Conservation (phyloP, 371 early-diverging fungal species). For the Mucor plumbeus region DNA sequence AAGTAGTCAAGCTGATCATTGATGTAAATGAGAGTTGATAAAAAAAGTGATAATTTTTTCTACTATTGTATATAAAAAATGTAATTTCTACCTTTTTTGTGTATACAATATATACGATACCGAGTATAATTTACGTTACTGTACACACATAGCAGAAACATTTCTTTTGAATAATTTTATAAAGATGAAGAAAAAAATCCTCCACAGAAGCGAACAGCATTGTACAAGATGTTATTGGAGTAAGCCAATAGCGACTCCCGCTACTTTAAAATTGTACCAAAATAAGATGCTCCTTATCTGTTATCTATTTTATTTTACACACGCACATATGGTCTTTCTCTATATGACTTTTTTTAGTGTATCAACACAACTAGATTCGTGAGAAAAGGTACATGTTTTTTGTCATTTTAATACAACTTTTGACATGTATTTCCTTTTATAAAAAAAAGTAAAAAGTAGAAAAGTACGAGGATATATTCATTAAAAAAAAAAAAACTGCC, state of each 20-base stretch:
- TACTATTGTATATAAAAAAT: too few species aligned
- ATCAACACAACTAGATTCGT: neutral
- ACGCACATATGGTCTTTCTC: neutral
- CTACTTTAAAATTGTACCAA: neutral
- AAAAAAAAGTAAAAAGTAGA: neutral
- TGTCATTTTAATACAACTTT: constrained; percentile 5
- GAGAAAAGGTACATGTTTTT: neutral
- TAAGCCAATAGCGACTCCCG: neutral
- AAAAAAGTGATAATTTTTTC: too few species aligned
- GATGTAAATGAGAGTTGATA: too few species aligned
- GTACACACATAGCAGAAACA: too few species aligned
- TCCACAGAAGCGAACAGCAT: neutral
- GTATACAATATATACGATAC: too few species aligned
- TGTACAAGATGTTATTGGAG: constrained; percentile 8
- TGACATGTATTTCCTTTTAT: constrained; percentile 5
- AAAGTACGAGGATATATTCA: neutral
- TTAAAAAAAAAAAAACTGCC: neutral
- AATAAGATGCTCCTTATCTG: neutral
- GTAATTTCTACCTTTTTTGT: too few species aligned
- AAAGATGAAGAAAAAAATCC: too few species aligned
- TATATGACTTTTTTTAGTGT: neutral
- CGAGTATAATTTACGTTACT: too few species aligned
- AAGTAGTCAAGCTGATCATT: too few species aligned
- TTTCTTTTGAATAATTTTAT: too few species aligned
- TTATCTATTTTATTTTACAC: neutral